Base-by-base conservation (phyloP, 352 stramenopile genomes). In the Phytophthora podocarpi region DNA sequence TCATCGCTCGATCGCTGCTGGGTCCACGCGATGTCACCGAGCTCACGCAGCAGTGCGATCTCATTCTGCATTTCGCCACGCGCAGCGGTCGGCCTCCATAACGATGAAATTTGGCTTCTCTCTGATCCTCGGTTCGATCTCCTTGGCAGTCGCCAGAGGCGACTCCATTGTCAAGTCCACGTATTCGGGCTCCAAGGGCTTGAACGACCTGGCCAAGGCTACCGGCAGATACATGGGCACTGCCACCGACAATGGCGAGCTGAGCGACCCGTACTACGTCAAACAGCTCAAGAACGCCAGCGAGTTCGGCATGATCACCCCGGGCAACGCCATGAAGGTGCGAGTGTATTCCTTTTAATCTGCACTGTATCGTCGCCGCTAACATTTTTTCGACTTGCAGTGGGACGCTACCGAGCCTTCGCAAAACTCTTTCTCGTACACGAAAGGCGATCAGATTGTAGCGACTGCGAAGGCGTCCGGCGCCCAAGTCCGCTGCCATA, bases 171-270 rank as follows among this genome's bases (percentile, higher is more conserved):
- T 61, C 47, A 46, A 61, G 37, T 70, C 67, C 21, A 76, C 48
- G 7, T 76, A 76, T 41, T 73, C 63, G 1, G 54, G 42, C 4
- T 28, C 30, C 0, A 37, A 70, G n/a, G 68, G 68, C 0, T 32
- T 76, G 13, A 56, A 76, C 45, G 64, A 73, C 31, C 36, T 73
- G 30, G 68, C 59, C 15, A 73, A 64, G 45, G 36, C 32, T 11
- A 50, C 27, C 11, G 57, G 51, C 13, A 76, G 73, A 49, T 77
- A 74, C 56, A 70, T 77, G 48, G 68, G 68, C 45, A 77, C 69
- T 10, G 64, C 69, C 18, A 68, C 53, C 5, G 55, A 68, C 46
- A 37, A 72, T 12, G 67, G 67, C 31, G 59, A 75, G 40, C 24
- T 74, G 27, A 41, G 42, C 27, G 65, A 74, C 23, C 24, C 45